These are phyloP conservation scores for Trichophyton rubrum DNA, from an alignment of 2,329 filamentous ascomycete species.

Conservation along the genomic window DNA sequence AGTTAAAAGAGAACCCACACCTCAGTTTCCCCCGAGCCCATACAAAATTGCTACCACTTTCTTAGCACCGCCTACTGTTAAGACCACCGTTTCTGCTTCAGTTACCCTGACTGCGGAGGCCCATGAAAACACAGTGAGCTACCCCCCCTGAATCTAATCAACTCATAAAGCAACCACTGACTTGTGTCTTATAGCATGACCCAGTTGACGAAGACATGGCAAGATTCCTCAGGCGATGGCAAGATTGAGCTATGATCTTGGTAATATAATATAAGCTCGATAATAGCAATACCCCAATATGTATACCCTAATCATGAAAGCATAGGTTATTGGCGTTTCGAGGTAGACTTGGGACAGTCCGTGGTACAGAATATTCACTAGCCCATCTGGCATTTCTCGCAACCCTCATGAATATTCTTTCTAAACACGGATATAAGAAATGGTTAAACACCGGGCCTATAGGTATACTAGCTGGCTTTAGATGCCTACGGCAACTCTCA, in stretches of 20 bases:
- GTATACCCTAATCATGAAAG: not conserved
- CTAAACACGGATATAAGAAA: not conserved
- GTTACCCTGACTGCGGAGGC: constrained; percentile 39
- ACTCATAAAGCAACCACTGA: not conserved
- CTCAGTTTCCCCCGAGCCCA: constrained; percentile 44
- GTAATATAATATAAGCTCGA: not conserved
- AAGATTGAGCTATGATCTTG: constrained; percentile 35
- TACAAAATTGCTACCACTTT: constrained; percentile 41
- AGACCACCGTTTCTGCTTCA: constrained; percentile 39
- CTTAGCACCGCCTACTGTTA: constrained; percentile 34
- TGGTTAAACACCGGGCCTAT: not conserved
- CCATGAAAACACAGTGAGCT: constrained; percentile 48
- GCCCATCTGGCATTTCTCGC: not conserved
- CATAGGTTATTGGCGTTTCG: not conserved
- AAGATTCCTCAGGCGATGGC: constrained; percentile 47
- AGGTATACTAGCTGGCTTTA: not conserved
- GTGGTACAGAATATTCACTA: not conserved
- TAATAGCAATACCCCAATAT: not conserved
- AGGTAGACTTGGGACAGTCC: not conserved
- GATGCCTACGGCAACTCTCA: not conserved
- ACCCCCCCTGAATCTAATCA: not conserved
- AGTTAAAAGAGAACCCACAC: constrained; percentile 39
- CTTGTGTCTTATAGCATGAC: constrained; percentile 15
- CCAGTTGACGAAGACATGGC: constrained; percentile 44
- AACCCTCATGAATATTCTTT: not conserved